These are phyloP conservation scores for Mortierella sp. DNA, from an alignment of 371 early-diverging fungal species.

Conservation along the genomic window DNA sequence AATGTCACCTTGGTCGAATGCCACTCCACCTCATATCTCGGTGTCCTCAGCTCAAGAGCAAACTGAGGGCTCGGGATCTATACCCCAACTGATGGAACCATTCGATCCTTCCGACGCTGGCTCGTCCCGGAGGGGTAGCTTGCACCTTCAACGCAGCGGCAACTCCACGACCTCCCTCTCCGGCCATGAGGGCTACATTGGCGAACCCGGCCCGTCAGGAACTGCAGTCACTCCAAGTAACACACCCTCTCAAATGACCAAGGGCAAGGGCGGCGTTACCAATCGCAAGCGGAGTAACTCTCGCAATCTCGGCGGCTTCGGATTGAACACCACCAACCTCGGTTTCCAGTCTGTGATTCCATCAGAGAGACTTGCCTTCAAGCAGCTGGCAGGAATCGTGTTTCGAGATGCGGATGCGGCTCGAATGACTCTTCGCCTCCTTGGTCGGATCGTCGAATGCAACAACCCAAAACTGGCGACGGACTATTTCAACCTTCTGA, in stretches of 20 bases:
- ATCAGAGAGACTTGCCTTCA: constrained; percentile 51
- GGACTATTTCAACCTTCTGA: constrained; percentile 59
- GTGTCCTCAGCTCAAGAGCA: constrained; percentile 34
- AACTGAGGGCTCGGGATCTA: not conserved
- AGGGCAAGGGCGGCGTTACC: constrained; percentile 19
- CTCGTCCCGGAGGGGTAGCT: constrained; percentile 39
- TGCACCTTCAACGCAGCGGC: constrained; percentile 36
- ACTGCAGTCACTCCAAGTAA: not conserved
- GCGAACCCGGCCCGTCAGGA: constrained; percentile 2
- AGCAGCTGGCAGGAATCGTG: constrained; percentile 56
- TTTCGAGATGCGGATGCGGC: constrained; percentile 62
- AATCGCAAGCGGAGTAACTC: constrained; percentile 60
- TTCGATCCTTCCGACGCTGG: constrained; percentile 25
- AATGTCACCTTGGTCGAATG: constrained; percentile 45
- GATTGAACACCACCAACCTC: constrained; percentile 56
- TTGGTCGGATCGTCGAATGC: constrained; percentile 53
- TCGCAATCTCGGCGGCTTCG: constrained; percentile 59
- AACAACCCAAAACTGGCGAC: constrained; percentile 56
- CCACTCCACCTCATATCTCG: constrained; percentile 33
- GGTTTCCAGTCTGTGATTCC: constrained; percentile 51
- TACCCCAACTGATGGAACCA: constrained; percentile 21
- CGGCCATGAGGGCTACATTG: not conserved
- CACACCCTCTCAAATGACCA: constrained; percentile 11
- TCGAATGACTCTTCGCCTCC: constrained; percentile 58
- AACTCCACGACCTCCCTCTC: constrained; percentile 31